Base-by-base conservation (phyloP, 2,329 filamentous ascomycete species). In the Diaporthe sp. region DNA sequence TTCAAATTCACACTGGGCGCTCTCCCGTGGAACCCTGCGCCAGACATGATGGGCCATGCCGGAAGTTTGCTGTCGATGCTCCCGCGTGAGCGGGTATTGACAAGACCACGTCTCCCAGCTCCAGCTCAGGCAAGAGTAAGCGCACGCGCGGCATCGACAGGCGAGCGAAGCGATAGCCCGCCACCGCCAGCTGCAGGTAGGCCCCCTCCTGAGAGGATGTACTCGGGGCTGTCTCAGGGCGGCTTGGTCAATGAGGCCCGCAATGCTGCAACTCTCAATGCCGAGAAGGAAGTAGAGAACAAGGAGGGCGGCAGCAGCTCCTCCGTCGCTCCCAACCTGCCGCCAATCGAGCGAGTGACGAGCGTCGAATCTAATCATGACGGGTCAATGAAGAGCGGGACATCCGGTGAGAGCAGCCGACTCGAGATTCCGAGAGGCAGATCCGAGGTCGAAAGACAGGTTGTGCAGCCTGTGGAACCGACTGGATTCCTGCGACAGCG, bases 1-100 rank as follows among this genome's bases (percentile, higher is more conserved):
- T 96, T 96, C 86, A 94, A 92, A 76, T 96, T 96, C 79, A 91
- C 92, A 13, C 87, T 95, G 2, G 92, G 93, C 72, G 77, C 78
- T 71, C 76, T 84, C 12, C 80, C 80, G 0, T 82, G 81, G 81
- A 81, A 76, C 22, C 74, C 70, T 6, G 71, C 50, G 25, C 50
- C 72, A 54, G 74, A 76, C 54, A 68, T 57, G 60, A 69, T 54
- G 67, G 68, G 47, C 33, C 60, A 81, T 22, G 58, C 78, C 66
- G 73, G 76, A 75, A 93, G 90, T 87, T 87, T 91, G 54, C 84
- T 88, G 66, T 80, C 84, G 8, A 89, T 89, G 76, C 86, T 89
- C 70, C 85, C 86, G 0, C 89, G 89, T 4, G 89, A 92, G 54
- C 89, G 91, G 4, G 88, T 92, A n/a, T 85, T 96, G 28, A 87